These are phyloP conservation scores for Crithidia brevicula DNA, from an alignment of 208 protist species.

Conservation along the genomic window DNA sequence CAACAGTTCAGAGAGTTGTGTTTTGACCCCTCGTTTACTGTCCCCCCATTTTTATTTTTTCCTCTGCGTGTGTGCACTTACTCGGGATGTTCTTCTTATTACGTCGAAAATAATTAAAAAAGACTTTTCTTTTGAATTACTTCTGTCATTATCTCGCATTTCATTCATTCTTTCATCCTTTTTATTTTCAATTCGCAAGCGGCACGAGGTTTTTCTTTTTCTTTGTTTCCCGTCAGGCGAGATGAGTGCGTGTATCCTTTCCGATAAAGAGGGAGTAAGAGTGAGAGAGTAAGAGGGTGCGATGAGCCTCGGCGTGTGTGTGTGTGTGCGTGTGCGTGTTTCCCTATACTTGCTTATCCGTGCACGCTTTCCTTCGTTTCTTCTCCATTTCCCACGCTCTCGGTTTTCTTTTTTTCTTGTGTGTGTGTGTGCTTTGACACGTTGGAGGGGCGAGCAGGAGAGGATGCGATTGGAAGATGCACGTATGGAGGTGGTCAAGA, in stretches of 20 bases:
- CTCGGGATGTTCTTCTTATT: background rate
- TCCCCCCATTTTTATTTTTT: background rate
- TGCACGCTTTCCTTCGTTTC: background rate
- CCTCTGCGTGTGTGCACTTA: background rate
- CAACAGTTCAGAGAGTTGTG: background rate
- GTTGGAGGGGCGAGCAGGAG: too few species aligned
- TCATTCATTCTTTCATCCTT: background rate
- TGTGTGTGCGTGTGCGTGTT: too few species aligned
- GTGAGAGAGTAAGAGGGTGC: too few species aligned
- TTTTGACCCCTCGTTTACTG: background rate
- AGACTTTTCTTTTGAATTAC: background rate
- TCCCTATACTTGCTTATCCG: background rate
- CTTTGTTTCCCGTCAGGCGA: too few species aligned
- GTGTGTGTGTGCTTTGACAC: too few species aligned
- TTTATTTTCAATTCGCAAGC: background rate
- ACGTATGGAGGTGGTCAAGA: too few species aligned
- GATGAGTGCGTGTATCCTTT: too few species aligned
- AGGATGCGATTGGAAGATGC: too few species aligned
- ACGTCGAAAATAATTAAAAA: too few species aligned
- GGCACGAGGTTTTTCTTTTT: too few species aligned
- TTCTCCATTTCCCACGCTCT: background rate
- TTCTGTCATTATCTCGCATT: background rate
- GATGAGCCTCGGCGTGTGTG: too few species aligned
- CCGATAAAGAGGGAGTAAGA: too few species aligned
- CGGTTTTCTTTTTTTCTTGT: conserved; percentile 17